Conservation (phyloP, 2,329 filamentous ascomycete genomes). For the Monilinia polystroma region DNA sequence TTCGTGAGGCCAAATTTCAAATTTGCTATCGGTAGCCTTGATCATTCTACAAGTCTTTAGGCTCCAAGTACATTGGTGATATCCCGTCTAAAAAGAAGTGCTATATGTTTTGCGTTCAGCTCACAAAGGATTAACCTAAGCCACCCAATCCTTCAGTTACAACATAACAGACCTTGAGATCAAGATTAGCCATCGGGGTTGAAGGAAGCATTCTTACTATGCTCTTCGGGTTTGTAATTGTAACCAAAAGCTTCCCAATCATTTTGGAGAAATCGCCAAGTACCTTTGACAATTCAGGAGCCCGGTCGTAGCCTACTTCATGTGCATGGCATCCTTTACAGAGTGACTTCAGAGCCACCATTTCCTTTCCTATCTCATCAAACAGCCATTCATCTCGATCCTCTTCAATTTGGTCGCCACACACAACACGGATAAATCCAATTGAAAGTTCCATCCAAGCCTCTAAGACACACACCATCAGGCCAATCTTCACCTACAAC, state of each 20-base stretch:
- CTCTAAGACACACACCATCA: not conserved
- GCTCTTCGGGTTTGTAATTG: too few species aligned
- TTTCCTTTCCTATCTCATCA: too few species aligned
- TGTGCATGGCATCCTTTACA: not conserved
- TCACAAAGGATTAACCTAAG: too few species aligned
- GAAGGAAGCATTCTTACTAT: too few species aligned
- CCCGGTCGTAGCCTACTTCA: not conserved
- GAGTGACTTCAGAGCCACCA: not conserved
- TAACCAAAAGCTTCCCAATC: too few species aligned
- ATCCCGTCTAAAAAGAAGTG: too few species aligned
- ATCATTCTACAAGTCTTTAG: not conserved
- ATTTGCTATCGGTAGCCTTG: not conserved
- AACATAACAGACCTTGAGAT: too few species aligned
- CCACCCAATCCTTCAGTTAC: too few species aligned
- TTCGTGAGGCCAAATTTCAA: not conserved
- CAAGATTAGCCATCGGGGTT: too few species aligned
- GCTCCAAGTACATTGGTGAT: too few species aligned
- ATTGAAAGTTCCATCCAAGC: not conserved
- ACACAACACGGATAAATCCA: not conserved
- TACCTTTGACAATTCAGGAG: not conserved
- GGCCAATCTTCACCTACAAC: accelerated
- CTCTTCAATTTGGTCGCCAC: not conserved
- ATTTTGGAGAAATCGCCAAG: too few species aligned
- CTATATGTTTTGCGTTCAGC: too few species aligned
- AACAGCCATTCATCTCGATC: not conserved